These are phyloP conservation scores for Physcomitrellopsis africana DNA, from an alignment of 225 moss, liverwort and hornwort genomes.

Conservation along the genomic window DNA sequence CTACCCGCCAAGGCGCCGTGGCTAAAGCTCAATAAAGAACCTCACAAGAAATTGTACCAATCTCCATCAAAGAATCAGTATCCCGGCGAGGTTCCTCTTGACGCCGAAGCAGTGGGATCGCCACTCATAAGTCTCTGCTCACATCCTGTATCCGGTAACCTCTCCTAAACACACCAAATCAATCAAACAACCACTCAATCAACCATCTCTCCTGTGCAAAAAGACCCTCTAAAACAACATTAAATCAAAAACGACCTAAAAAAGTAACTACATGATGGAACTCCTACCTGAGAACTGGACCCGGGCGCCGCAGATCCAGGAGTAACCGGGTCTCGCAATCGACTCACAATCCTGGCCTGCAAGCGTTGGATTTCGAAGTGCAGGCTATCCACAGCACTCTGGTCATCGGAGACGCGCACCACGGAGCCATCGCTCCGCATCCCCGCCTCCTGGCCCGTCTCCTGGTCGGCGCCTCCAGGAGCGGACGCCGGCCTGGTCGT, in stretches of 20 bases:
- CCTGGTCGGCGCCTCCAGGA: conserved; percentile 45
- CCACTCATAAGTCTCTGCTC: conserved; percentile 28
- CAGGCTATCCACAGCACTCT: conserved; percentile 74
- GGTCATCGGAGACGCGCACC: conserved; percentile 54
- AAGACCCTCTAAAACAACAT: too few relatives aligned
- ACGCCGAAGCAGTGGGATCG: conserved; percentile 31
- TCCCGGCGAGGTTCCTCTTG: conserved; percentile 31
- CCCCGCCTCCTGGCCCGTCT: conserved; percentile 11
- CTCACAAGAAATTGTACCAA: conserved; percentile 19
- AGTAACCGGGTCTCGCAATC: conserved; percentile 64
- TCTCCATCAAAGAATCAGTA: conserved; percentile 15
- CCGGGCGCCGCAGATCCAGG: background rate
- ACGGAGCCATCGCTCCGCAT: conserved; percentile 34
- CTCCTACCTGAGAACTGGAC: conserved; percentile 23
- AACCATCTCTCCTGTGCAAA: too few relatives aligned
- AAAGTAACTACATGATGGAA: rapidly evolving
- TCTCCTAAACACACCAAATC: background rate
- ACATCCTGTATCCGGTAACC: conserved; percentile 22
- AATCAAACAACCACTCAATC: background rate
- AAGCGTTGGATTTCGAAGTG: conserved; percentile 89
- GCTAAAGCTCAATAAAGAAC: background rate
- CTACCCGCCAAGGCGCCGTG: background rate
- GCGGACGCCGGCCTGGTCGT: conserved; percentile 63
- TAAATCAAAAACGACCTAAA: background rate
- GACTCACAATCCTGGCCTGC: conserved; percentile 88